Percentiles rank a stretch among this genome's conserved stretches.
phyloP scores from a whole-genome alignment of 106 monocot species.

The Gastrodia elata region DNA sequence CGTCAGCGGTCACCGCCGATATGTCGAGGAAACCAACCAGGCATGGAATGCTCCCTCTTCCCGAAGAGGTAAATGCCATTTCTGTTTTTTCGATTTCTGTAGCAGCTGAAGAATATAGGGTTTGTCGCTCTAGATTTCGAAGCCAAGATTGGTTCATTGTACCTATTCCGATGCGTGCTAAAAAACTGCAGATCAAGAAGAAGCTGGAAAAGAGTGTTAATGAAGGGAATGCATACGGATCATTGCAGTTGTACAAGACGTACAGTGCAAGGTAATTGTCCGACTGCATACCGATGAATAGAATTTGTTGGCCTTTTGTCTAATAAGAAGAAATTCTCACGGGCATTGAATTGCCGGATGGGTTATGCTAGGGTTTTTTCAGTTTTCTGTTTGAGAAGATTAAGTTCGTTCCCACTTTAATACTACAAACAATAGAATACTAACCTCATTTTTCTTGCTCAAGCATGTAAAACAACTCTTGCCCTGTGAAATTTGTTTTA shows the following conservation, averaged over 20 bases:
- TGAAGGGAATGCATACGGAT: conserved; percentile 21
- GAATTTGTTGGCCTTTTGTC: neutral
- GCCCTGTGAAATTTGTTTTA: neutral
- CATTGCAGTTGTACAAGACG: conserved; percentile 26
- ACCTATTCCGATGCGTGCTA: neutral
- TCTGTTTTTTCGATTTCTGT: neutral
- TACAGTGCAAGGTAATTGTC: conserved; percentile 20
- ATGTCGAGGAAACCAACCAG: conserved; percentile 9
- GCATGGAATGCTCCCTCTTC: conserved; percentile 4
- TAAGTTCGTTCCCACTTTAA: too few species aligned
- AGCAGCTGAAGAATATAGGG: neutral
- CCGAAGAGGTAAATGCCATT: neutral
- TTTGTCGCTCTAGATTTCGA: neutral
- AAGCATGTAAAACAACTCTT: too few species aligned
- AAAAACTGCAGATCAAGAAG: conserved; percentile 15
- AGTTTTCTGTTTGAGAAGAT: too few species aligned
- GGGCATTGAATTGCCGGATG: neutral
- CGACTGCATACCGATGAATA: neutral
- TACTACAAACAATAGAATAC: too few species aligned
- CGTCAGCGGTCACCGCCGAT: neutral
- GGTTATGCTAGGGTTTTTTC: too few species aligned
- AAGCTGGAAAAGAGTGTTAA: conserved; percentile 20
- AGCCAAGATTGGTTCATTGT: too few species aligned
- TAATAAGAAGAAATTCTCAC: neutral
- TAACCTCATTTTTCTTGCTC: neutral